Conservation (phyloP, 169 alveolate species). For the Ichthyophthirius multifiliis region DNA sequence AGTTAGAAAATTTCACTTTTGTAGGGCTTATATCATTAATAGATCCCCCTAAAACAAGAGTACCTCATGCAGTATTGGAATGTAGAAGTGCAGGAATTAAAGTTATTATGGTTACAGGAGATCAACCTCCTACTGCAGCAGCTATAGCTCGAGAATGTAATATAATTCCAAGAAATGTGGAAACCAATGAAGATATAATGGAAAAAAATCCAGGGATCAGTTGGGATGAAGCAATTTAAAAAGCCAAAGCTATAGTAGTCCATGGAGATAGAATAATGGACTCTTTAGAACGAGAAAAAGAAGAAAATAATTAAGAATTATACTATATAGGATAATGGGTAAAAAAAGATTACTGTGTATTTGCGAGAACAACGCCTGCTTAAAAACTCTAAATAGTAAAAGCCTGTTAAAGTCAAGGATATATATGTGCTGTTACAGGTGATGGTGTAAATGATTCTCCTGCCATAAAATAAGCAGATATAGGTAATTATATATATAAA, state of each 20-base stretch:
- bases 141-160: slow-evolving; percentile 78
- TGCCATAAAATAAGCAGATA: slow-evolving; percentile 86
- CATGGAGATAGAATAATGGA: slow-evolving; percentile 80
- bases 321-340: slow-evolving; percentile 71
- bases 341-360: slow-evolving; percentile 75
- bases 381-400: slow-evolving; percentile 83
- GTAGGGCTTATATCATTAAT: slow-evolving; percentile 75
- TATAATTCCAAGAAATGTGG: slow-evolving; percentile 6
- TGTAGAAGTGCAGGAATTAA: slow-evolving; percentile 86
- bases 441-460: slow-evolving; percentile 90
- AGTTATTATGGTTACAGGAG: slow-evolving; percentile 89
- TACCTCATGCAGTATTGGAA: slow-evolving; percentile 70
- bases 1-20: slow-evolving; percentile 72
- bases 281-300: slow-evolving; percentile 56
- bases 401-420: slow-evolving; percentile 80
- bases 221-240: slow-evolving; percentile 54
- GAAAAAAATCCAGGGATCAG: slow-evolving; percentile 5
- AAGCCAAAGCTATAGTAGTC: slow-evolving; percentile 67
- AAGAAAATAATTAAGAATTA: slow-evolving; percentile 41
- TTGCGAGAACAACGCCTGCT: slow-evolving; percentile 86
- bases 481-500: slow-evolving; percentile 84
- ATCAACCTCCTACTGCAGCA: slow-evolving; percentile 85
- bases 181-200: slow-evolving; percentile 38
- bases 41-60: slow-evolving; percentile 84
- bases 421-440: slow-evolving; percentile 85